Conservation (phyloP, 1,284 basidiomycete genomes). For the Filobasidium uniguttulatum region DNA sequence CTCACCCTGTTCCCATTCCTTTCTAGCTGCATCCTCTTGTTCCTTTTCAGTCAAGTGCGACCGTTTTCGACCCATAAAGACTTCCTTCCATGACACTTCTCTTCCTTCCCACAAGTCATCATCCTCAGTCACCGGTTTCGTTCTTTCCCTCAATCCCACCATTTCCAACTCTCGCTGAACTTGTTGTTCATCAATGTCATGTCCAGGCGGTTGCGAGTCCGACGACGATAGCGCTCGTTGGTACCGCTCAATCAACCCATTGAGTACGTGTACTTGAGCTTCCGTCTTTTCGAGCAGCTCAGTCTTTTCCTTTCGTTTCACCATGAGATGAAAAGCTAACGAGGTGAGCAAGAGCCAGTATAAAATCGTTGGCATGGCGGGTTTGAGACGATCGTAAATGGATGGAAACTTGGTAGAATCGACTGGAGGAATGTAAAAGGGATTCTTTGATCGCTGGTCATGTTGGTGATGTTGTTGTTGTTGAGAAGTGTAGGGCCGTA, state of each 20-base stretch:
- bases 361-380: slow-evolving; percentile 33
- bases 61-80: slow-evolving; percentile 27
- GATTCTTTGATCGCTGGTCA: no score
- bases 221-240: not conserved
- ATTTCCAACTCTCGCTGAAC: slow-evolving; percentile 34
- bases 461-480: no score
- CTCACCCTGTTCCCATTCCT: slow-evolving; percentile 22
- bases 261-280: slow-evolving; percentile 28
- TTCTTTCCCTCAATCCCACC: slow-evolving; percentile 31
- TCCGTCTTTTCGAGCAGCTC: slow-evolving; percentile 20
- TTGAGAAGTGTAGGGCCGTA: no score
- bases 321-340: slow-evolving; percentile 29
- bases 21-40: slow-evolving; percentile 17
- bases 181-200: slow-evolving; percentile 21
- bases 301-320: slow-evolving; percentile 19
- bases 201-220: not conserved
- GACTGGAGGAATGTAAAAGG: slow-evolving; percentile 13
- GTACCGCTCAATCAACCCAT: slow-evolving; percentile 21
- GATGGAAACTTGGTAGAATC: slow-evolving; percentile 20
- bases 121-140: slow-evolving; percentile 1
- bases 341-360: slow-evolving; percentile 34
- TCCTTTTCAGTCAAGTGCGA: slow-evolving; percentile 13
- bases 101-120: slow-evolving; percentile 19
- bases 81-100: slow-evolving; percentile 29
- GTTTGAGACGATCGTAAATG: slow-evolving; percentile 26